Evolutionary conservation across 768 basidiomycete species (phyloP).

Genomic region (Austroboletus eburneus): DNA sequence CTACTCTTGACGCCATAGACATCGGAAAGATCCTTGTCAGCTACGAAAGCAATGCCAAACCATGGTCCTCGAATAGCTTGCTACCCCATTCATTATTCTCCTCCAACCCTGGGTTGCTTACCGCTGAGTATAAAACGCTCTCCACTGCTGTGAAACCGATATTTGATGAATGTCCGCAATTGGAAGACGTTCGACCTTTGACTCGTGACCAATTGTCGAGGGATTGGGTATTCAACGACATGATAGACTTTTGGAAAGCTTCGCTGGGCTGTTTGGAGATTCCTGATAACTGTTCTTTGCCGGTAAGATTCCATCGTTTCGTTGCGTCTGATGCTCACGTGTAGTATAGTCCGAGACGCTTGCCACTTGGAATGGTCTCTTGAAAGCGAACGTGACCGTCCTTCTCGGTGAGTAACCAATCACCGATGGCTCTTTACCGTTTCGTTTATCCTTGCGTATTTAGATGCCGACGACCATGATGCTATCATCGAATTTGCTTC

Average conservation of each 20-base stretch:
- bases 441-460: conserved; percentile 6
- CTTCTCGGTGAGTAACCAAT: conserved; percentile 50
- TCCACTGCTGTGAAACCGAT: conserved; percentile 46
- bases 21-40: conserved; percentile 40
- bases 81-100: conserved; percentile 54
- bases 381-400: conserved; percentile 44
- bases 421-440: neutral
- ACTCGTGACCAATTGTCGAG: conserved; percentile 52
- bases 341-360: conserved; percentile 42
- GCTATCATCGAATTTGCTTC: conserved; percentile 37
- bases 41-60: conserved; percentile 29
- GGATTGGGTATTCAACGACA: conserved; percentile 48
- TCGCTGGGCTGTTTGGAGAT: conserved; percentile 43
- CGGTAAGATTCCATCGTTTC: conserved; percentile 39
- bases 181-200: conserved; percentile 55
- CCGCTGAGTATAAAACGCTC: conserved; percentile 47
- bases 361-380: conserved; percentile 54
- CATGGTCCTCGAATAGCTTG: conserved; percentile 47
- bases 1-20: conserved; percentile 54
- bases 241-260: conserved; percentile 53
- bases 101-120: conserved; percentile 51
- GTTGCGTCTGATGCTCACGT: conserved; percentile 2
- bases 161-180: conserved; percentile 48
- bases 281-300: conserved; percentile 40
- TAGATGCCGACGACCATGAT: conserved; percentile 43